A percentile compares a stretch with the other conserved stretches of the same genome.
phyloP scores from a whole-genome alignment of 495 filamentous ascomycete genomes.

The Thermothielavioides terrestris region DNA sequence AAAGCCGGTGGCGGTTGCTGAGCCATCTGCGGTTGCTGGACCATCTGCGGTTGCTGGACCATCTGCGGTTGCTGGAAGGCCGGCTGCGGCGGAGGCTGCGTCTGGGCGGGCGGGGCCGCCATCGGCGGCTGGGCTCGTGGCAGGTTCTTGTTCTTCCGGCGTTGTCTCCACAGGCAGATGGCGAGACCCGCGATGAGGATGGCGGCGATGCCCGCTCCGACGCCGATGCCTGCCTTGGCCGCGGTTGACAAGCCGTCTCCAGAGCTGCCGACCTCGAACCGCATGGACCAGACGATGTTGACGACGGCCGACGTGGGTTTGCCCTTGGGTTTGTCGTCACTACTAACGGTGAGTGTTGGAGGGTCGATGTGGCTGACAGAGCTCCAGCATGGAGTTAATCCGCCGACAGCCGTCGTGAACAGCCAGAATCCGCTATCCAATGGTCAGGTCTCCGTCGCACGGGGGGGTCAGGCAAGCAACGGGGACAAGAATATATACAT shows the following conservation, averaged over 20 bases:
- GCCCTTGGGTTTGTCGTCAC: conserved; percentile 7
- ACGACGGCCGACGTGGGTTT: conserved; percentile 22
- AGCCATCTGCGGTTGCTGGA: no score
- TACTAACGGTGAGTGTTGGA: conserved; percentile 13
- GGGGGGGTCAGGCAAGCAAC: not conserved
- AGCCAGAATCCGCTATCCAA: conserved; percentile 14
- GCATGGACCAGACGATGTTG: conserved; percentile 25
- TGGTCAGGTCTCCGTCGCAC: no score
- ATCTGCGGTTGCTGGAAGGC: not conserved
- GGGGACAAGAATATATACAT: not conserved
- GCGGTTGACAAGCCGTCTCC: conserved; percentile 15
- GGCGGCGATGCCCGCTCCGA: conserved; percentile 15
- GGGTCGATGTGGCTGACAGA: conserved; percentile 3
- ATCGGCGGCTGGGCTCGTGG: not conserved
- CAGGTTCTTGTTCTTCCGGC: conserved; percentile 18
- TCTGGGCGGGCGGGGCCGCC: not conserved
- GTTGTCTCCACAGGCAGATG: conserved; percentile 12
- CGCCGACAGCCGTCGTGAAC: conserved; percentile 18
- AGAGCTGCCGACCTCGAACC: conserved; percentile 10
- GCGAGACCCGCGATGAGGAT: conserved; percentile 14
- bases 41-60: not conserved
- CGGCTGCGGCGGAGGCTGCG: not conserved
- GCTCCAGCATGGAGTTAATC: conserved; percentile 22
- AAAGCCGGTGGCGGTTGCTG: no score
- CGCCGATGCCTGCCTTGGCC: conserved; percentile 24